Evolutionary conservation across 768 basidiomycete species (phyloP).

Genomic region (Russula sp.): DNA sequence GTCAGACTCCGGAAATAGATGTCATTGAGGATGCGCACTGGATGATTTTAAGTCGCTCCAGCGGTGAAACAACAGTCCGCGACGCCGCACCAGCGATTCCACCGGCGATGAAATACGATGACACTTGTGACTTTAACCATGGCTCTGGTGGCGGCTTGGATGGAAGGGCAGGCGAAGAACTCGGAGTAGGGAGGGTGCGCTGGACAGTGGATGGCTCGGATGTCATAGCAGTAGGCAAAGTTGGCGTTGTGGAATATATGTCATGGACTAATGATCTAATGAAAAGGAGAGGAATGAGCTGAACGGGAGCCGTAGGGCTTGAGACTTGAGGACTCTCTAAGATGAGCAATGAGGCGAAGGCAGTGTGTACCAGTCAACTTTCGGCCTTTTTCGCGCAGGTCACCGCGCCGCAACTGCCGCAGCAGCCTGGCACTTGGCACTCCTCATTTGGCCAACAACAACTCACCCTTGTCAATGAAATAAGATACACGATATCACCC

Average conservation of each 20-base stretch:
- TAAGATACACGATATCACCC: conserved; percentile 1
- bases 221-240: conserved; percentile 21
- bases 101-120: conserved; percentile 54
- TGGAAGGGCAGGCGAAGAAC: background rate
- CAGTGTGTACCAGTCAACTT: background rate
- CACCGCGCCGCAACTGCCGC: background rate
- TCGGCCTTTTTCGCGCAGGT: conserved; percentile 12
- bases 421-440: background rate
- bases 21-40: conserved; percentile 53
- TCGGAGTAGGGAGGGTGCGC: background rate
- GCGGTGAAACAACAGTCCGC: conserved; percentile 86
- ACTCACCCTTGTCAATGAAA: background rate
- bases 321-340: conserved; percentile 15
- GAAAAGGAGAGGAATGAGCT: conserved; percentile 3
- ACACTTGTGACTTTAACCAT: conserved; percentile 39
- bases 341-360: conserved; percentile 3
- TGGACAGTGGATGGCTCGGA: conserved; percentile 20
- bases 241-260: conserved; percentile 10
- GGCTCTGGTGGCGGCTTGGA: conserved; percentile 22
- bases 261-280: conserved; percentile 23
- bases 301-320: conserved; percentile 16
- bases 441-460: background rate
- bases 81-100: conserved; percentile 63
- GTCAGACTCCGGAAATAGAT: conserved; percentile 4
- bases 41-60: conserved; percentile 95